phyloP scores from a whole-genome alignment of 1,284 basidiomycete species.

The Heterobasidion annosum region DNA sequence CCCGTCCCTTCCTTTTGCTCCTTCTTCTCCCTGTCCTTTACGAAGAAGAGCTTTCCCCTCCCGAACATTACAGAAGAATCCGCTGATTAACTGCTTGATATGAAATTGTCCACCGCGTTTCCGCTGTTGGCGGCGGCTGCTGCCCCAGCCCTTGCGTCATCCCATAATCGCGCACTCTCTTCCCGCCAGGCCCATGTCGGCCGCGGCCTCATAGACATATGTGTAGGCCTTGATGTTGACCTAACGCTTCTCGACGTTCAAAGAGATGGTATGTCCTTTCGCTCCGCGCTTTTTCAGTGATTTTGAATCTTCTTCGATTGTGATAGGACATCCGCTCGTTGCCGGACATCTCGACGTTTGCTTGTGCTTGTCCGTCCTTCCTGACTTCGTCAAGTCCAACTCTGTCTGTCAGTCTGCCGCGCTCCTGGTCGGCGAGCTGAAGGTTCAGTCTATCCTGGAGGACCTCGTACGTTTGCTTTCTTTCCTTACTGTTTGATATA shows the following conservation, averaged over 20 bases:
- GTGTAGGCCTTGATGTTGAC: constrained; percentile 14
- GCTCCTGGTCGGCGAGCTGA: constrained; percentile 4
- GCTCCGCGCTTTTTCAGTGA: background rate
- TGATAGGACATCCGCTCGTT: constrained; percentile 9
- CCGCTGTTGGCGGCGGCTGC: constrained; percentile 1
- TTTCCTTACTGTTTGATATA: background rate
- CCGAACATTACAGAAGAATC: too few species aligned
- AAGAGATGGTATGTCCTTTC: constrained; percentile 5
- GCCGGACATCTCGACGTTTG: constrained; percentile 14
- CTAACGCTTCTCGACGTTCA: constrained; percentile 9
- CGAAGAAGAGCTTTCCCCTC: too few species aligned
- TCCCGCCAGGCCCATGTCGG: constrained; percentile 12
- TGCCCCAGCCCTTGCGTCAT: background rate
- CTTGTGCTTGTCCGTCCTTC: constrained; percentile 14
- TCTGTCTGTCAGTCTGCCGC: constrained; percentile 8
- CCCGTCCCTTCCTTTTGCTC: background rate
- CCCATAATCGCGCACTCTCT: background rate
- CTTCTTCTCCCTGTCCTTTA: too few species aligned
- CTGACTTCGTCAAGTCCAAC: constrained; percentile 13
- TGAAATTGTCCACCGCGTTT: constrained; percentile 1
- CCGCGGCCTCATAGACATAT: constrained; percentile 13
- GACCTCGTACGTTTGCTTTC: constrained; percentile 8
- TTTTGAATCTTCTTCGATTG: background rate
- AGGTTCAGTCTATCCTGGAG: constrained; percentile 7
- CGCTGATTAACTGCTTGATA: background rate